A percentile compares a stretch with the other conserved stretches of the same genome.
Conservation (phyloP, 2,329 filamentous ascomycete genomes). For the Ceratocystis smalleyi region DNA sequence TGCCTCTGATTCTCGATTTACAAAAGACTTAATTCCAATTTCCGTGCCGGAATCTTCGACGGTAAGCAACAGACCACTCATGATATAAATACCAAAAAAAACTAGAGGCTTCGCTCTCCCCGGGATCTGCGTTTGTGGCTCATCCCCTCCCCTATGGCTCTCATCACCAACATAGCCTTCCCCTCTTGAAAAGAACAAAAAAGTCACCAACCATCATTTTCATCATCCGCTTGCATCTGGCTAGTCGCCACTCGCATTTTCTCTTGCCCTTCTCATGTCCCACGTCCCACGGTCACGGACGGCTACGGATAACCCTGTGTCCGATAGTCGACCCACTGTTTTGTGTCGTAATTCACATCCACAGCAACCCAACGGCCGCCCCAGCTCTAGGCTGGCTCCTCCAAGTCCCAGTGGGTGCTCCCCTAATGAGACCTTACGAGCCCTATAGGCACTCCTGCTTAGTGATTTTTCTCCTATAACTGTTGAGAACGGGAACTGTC, state of each 20-base stretch:
- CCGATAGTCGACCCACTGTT: background rate
- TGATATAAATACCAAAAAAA: background rate
- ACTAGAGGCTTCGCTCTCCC: background rate
- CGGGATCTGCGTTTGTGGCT: background rate
- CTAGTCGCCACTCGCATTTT: background rate
- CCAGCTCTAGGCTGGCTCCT: no score
- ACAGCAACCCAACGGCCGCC: no score
- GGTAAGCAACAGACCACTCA: no score
- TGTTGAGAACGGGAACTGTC: background rate
- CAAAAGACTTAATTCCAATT: no score
- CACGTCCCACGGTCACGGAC: background rate
- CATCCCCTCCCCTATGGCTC: background rate
- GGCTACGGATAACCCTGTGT: background rate
- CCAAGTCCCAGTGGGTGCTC: no score
- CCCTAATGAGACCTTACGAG: no score
- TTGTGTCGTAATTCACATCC: no score
- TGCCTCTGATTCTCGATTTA: no score
- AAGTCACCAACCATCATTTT: background rate
- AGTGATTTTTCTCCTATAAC: no score
- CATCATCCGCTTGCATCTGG: background rate
- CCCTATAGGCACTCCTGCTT: no score
- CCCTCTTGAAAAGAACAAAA: background rate
- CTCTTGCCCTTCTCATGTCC: background rate
- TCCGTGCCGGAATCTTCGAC: no score
- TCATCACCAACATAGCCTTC: no score